These are phyloP conservation scores for Dimargaris cristalligena DNA, from an alignment of 192 early-diverging fungal species.

Conservation along the genomic window DNA sequence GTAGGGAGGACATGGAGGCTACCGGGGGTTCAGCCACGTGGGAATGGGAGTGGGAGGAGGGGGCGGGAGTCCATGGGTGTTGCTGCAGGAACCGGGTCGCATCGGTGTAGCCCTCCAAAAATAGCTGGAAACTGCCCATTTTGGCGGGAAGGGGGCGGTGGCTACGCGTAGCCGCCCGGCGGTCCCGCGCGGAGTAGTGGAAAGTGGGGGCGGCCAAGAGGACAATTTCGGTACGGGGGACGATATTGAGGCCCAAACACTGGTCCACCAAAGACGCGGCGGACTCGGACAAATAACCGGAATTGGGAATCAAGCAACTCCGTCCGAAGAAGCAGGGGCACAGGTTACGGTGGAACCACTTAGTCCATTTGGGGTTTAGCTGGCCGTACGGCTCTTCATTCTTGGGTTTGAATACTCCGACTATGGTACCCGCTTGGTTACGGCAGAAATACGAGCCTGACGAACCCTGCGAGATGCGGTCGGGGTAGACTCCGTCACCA, in stretches of 20 bases:
- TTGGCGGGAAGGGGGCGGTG: constrained; percentile 51
- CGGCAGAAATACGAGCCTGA: constrained; percentile 85
- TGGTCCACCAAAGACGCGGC: constrained; percentile 65
- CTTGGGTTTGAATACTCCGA: constrained; percentile 83
- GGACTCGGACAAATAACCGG: constrained; percentile 82
- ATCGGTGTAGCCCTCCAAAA: constrained; percentile 65
- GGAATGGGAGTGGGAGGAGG: no score
- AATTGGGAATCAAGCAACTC: constrained; percentile 71
- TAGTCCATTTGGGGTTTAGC: constrained; percentile 73
- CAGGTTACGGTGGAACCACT: constrained; percentile 77
- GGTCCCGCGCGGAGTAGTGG: constrained; percentile 53
- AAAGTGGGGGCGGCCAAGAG: constrained; percentile 55
- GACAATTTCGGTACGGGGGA: constrained; percentile 68
- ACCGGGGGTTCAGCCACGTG: no score
- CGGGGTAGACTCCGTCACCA: not conserved
- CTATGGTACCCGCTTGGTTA: constrained; percentile 50
- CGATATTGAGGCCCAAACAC: constrained; percentile 55
- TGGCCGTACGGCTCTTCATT: constrained; percentile 53
- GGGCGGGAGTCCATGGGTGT: constrained; percentile 27
- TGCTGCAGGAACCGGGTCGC: constrained; percentile 65
- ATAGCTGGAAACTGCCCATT: constrained; percentile 71
- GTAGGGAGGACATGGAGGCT: no score
- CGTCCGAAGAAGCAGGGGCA: constrained; percentile 83
- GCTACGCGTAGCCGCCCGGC: constrained; percentile 24
- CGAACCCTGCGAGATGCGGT: constrained; percentile 50